Base-by-base conservation (phyloP, 768 basidiomycete species). In the Psilocybe azurescens region DNA sequence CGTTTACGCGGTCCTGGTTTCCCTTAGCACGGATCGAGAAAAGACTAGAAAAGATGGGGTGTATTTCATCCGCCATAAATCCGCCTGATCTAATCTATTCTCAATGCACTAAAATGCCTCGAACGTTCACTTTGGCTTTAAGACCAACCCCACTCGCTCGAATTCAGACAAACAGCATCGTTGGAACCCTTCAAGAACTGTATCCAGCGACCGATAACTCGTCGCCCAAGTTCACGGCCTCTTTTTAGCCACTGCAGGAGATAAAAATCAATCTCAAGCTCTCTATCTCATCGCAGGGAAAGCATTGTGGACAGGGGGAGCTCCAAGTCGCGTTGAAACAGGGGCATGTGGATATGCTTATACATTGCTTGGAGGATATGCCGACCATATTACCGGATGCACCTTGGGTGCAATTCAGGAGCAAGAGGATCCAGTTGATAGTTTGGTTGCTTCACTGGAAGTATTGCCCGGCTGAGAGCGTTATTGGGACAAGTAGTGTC, bases 281-380 rank as follows among this genome's bases (percentile, higher is more conserved):
- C 80, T 97, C n/a, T 96, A 96, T 75, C 81, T 95, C 7, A 78
- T 97, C 14, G 95, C 94, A 39, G 94, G 93, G 14, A 94, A 94
- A 72, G 84, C 91, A 0, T 75, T 98, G 33, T 99, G 97, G 97
- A 99, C 97, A 41, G 93, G 94, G 94, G 69, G 97, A 98, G 68
- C 87, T 99, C 58, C 97, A 99, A 73, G 90, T 92, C n/a, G 89
- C 88, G 46, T 79, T 99, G 62, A 81, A 86, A 58, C 81, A 88
- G 48, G 77, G 83, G 33, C 78, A 82, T 11, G 90, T 96, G 53
- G 97, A 99, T 73, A 88, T 98, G 83, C 86, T 99, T 68, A 88
- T 99, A 18, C 97, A 99, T 77, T 88, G 85, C 36, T 80, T 94
- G 68, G 99, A 99, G 75, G 97, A 99, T 73, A 86, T 98, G 33